These are phyloP conservation scores for Lasiodiplodia citricola DNA, from an alignment of 2,329 filamentous ascomycete species.

Conservation along the genomic window DNA sequence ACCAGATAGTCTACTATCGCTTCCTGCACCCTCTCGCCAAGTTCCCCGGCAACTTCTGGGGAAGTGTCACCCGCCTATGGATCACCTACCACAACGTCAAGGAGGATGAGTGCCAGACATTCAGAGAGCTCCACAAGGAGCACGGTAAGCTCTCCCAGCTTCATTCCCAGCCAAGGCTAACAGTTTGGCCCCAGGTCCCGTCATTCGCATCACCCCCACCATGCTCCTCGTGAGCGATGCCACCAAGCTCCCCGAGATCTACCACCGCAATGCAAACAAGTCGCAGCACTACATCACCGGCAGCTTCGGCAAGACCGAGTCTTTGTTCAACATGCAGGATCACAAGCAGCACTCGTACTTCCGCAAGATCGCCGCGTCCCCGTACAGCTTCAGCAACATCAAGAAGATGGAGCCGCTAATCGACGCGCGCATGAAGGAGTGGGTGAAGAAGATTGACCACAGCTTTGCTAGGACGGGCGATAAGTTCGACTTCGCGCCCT, in stretches of 20 bases:
- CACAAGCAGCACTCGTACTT: slow-evolving; percentile 57
- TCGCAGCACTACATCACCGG: slow-evolving; percentile 65
- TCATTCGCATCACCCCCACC: slow-evolving; percentile 60
- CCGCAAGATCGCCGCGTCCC: slow-evolving; percentile 60
- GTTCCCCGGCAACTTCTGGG: slow-evolving; percentile 63
- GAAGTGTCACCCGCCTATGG: slow-evolving; percentile 58
- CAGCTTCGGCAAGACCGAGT: slow-evolving; percentile 61
- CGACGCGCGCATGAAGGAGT: slow-evolving; percentile 57
- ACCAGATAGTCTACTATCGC: slow-evolving; percentile 49
- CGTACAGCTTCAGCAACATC: slow-evolving; percentile 63
- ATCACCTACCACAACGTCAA: slow-evolving; percentile 58
- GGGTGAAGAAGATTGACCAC: slow-evolving; percentile 55
- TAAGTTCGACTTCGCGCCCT: slow-evolving; percentile 61
- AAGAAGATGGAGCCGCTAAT: slow-evolving; percentile 65
- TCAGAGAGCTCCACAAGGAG: slow-evolving; percentile 53
- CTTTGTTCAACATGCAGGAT: slow-evolving; percentile 64
- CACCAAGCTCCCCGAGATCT: slow-evolving; percentile 61
- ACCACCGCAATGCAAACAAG: slow-evolving; percentile 62
- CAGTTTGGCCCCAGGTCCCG: slow-evolving; percentile 49
- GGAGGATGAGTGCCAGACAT: slow-evolving; percentile 52
- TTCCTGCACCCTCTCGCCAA: slow-evolving; percentile 59
- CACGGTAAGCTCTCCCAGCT: slow-evolving; percentile 47
- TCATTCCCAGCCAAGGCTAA: not conserved
- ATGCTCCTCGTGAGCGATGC: slow-evolving; percentile 60
- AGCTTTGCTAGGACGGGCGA: slow-evolving; percentile 53